Base-by-base conservation (phyloP, 176 grass and related monocot genomes). In the Paspalum vaginatum region DNA sequence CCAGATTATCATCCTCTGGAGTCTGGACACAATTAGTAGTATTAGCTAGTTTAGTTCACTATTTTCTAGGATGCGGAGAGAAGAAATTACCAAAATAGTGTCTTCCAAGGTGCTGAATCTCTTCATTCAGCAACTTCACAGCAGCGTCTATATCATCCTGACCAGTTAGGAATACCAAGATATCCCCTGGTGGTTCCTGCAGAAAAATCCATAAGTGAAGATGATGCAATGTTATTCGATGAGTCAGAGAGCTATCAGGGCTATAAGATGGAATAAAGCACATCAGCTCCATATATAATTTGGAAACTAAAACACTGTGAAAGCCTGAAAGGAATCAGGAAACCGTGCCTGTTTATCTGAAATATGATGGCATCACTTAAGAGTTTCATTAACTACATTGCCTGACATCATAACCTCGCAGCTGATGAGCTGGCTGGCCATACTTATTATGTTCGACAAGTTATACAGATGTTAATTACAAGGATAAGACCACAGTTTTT, bases 141-240 rank as follows among this genome's bases (percentile, higher is more conserved):
- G 92, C 86, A 78, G 92, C 79, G 56, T 98, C 90, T 83, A 98
- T 94, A 68, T 98, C 95, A 91, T 93, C 95, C 86, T 93, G 92
- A 44, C 95, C 95, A 40, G 95, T 98, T 79, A 94, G 87, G 79
- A 98, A 98, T 20, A 98, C 95, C 69, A 98, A 87, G 71, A 98
- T 88, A 77, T 98, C 95, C 18, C 95, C 95, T 65, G 95, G 64
- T 84, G 88, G 72, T 57, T 98, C 95, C 95, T 98, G 79, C 64
- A 86, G 15, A 26, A 24, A 39, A 39, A 54, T 68, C 24, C 21
- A 21, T 7, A 38, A 79, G 60, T 60, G 56, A 69, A 51, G 52
- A 62, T 11, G 66, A 59, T 58, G 61, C 44, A 44, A 76, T 78
- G 11, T 1, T 62, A 47, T 58, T 39, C 0, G 9, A 76, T 48